Percentiles rank a stretch among this genome's conserved stretches.
phyloP scores from a whole-genome alignment of 345 rosid species.

The Hibiscus tridactylites region DNA sequence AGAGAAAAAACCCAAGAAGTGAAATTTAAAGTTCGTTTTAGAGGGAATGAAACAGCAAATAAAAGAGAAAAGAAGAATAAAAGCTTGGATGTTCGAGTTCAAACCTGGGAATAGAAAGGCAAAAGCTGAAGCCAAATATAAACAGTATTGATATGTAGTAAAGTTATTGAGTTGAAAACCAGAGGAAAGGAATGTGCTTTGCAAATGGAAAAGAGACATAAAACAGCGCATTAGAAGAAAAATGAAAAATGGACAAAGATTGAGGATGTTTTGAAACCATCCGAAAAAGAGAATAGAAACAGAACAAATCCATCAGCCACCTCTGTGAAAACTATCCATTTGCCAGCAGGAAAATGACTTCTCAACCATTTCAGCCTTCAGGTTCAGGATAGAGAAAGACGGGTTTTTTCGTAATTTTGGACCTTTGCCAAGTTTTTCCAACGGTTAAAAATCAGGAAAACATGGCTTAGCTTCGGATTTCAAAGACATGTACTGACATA shows the following conservation, averaged over 20 bases:
- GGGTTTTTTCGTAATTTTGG: constrained; percentile 5
- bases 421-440: background rate
- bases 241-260: constrained; percentile 1
- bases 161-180: background rate
- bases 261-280: constrained; percentile 10
- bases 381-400: background rate
- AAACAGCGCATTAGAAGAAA: constrained; percentile 8
- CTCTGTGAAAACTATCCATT: constrained; percentile 45
- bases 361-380: constrained; percentile 36
- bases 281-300: constrained; percentile 12
- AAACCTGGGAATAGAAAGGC: background rate
- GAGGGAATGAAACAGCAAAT: background rate
- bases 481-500: background rate
- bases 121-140: constrained; percentile 6
- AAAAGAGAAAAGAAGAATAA: background rate
- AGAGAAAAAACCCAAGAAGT: no score
- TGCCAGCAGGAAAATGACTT: constrained; percentile 50
- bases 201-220: constrained; percentile 11
- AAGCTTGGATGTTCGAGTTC: background rate
- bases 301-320: constrained; percentile 24
- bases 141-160: no score
- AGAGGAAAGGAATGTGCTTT: background rate
- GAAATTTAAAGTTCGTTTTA: background rate
- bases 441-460: background rate
- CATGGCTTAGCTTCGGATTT: constrained; percentile 45